These are phyloP conservation scores for Mucor indicus DNA, from an alignment of 371 early-diverging fungal genomes.

Conservation along the genomic window DNA sequence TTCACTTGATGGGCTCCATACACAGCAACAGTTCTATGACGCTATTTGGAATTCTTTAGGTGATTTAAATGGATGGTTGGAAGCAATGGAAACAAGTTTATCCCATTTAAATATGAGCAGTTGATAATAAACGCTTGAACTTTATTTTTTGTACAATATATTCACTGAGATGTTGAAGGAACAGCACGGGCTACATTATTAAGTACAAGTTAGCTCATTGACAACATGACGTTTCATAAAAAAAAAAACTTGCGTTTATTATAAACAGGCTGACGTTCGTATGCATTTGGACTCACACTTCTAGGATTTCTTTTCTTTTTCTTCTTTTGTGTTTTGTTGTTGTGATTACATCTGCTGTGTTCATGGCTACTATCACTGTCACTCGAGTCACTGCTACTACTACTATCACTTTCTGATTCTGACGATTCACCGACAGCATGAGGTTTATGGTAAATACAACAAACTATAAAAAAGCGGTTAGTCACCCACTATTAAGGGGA, in stretches of 20 bases:
- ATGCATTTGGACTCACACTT: slow-evolving; percentile 64
- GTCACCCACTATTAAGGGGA: no score
- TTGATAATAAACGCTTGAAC: no score
- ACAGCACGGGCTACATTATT: no score
- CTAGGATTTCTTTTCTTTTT: slow-evolving; percentile 44
- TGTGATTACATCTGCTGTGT: slow-evolving; percentile 30
- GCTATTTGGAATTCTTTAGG: slow-evolving; percentile 24
- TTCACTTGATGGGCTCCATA: slow-evolving; percentile 21
- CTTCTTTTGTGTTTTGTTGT: slow-evolving; percentile 18
- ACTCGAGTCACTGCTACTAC: slow-evolving; percentile 31
- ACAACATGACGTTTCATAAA: no score
- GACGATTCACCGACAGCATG: slow-evolving; percentile 72
- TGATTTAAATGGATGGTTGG: slow-evolving; percentile 33
- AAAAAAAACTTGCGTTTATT: no score
- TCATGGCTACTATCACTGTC: slow-evolving; percentile 37
- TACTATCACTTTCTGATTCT: slow-evolving; percentile 45
- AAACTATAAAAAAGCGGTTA: slow-evolving; percentile 68
- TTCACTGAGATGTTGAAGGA: no score
- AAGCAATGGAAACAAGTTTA: slow-evolving; percentile 19
- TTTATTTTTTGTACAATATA: no score
- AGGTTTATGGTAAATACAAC: slow-evolving; percentile 84
- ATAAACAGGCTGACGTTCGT: slow-evolving; percentile 67
- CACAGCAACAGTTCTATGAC: slow-evolving; percentile 25
- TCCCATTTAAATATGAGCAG: slow-evolving; percentile 5
- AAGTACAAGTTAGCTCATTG: no score